Base-by-base conservation (phyloP, 352 stramenopile genomes). In the Thraustotheca clavata region DNA sequence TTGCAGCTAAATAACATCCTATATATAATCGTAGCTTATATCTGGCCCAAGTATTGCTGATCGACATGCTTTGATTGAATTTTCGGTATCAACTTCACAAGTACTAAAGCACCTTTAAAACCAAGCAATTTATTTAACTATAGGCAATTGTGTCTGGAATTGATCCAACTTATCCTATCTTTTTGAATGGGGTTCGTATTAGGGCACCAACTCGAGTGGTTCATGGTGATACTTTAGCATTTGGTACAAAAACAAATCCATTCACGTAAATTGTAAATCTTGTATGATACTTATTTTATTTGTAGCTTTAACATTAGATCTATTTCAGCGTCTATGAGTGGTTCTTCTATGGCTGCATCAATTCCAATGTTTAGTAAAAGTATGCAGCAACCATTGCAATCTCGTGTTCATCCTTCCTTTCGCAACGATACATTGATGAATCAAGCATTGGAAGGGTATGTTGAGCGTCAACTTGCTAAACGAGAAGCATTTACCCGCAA, bases 191-290 rank as follows among this genome's bases (percentile, higher is more conserved):
- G 24, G 24, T 35, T 9, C 43, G 43, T 31, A 52, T 52, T 24
- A 11, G 11, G 9, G 18, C 9, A 7, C 43, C 43, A 11, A 52
- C 54, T 4, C 46, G 66, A 0, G 74, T 89, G 0, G 75, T 87
- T 1, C 77, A 89, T 62, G 79, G 83, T 3, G 79, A 90, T 57
- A 74, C 71, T 18, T 34, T 88, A 8, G 73, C 80, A 1, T 87
- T 91, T 41, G 80, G 79, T 0, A 63, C 61, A 22, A 49, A 67
- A 4, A 39, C 24, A 8, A 81, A 81, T 27, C 73, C 60, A 1
- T 87, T 87, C 36, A 59, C 83, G 5, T 89, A 20, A 31, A 11
- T 38, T 50, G n/a, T n/a, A n/a, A n/a, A n/a, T n/a, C n/a, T n/a
- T n/a, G n/a, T n/a, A n/a, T n/a, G n/a, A n/a, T n/a, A n/a, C n/a